A percentile compares a stretch with the other conserved stretches of the same genome.
phyloP scores from a whole-genome alignment of 495 filamentous ascomycete species.

The Elasticomyces elasticus region DNA sequence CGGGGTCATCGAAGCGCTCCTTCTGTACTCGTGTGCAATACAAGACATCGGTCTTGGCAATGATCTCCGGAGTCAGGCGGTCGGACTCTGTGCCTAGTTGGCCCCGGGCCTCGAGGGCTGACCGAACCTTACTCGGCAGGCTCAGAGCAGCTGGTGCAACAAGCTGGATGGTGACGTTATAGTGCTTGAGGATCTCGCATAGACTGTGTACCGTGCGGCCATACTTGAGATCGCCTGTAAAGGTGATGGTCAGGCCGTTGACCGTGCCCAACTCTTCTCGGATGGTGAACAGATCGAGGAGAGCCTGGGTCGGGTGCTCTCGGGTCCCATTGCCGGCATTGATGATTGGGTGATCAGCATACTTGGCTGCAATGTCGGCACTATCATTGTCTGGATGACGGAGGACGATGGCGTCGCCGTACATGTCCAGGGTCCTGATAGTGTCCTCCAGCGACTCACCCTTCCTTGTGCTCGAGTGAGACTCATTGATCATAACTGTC shows the following conservation, averaged over 20 bases:
- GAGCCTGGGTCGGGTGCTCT: constrained; percentile 95
- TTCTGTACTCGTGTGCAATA: constrained; percentile 96
- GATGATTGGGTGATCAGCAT: constrained; percentile 80
- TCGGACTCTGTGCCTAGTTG: constrained; percentile 65
- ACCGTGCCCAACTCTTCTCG: constrained; percentile 94
- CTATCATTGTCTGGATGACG: constrained; percentile 77
- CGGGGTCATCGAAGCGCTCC: constrained; percentile 74
- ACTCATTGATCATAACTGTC: constrained; percentile 64
- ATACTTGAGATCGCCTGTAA: constrained; percentile 83
- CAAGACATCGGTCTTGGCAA: constrained; percentile 75
- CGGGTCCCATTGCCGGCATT: constrained; percentile 92
- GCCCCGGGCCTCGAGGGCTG: constrained; percentile 57
- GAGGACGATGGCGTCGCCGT: constrained; percentile 86
- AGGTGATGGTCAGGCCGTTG: constrained; percentile 87
- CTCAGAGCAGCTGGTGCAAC: constrained; percentile 72
- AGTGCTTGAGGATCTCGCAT: constrained; percentile 84
- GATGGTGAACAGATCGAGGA: constrained; percentile 98
- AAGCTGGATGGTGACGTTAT: constrained; percentile 86
- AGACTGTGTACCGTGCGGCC: constrained; percentile 92
- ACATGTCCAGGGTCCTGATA: constrained; percentile 83
- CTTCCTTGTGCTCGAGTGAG: constrained; percentile 78
- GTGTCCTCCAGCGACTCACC: constrained; percentile 90
- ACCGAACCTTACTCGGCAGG: constrained; percentile 63
- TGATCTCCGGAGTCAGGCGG: constrained; percentile 71
- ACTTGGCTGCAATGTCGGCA: constrained; percentile 70